Conservation (phyloP, 192 early-diverging fungal genomes). For the Backusella macrospora region DNA sequence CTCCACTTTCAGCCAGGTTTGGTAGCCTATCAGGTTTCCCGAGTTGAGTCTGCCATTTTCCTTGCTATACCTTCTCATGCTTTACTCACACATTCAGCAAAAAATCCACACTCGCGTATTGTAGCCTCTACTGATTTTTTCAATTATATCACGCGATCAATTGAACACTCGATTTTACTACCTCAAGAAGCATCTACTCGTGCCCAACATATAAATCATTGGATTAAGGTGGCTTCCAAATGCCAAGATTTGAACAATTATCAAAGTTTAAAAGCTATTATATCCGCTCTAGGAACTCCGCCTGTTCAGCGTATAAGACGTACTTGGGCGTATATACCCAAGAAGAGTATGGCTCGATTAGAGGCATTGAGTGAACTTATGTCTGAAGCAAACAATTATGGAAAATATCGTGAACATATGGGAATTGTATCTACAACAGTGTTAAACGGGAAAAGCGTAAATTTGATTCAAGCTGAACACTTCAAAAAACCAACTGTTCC, state of each 20-base stretch:
- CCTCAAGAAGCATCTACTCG: conserved; percentile 58
- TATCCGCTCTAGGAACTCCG: conserved; percentile 68
- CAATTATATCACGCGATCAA: conserved; percentile 73
- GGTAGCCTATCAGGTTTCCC: conserved; percentile 69
- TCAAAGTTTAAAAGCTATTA: conserved; percentile 72
- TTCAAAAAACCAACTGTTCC: conserved; percentile 64
- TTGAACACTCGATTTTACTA: conserved; percentile 72
- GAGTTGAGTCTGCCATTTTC: conserved; percentile 74
- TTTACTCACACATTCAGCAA: conserved; percentile 63
- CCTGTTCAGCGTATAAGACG: conserved; percentile 68
- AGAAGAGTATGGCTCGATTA: conserved; percentile 61
- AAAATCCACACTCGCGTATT: conserved; percentile 59
- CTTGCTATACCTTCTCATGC: conserved; percentile 60
- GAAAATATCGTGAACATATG: conserved; percentile 64
- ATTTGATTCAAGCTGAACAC: conserved; percentile 12
- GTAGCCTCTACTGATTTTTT: conserved; percentile 76
- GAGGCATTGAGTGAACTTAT: conserved; percentile 58
- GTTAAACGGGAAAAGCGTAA: conserved; percentile 19
- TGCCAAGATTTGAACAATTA: conserved; percentile 64
- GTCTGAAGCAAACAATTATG: conserved; percentile 73
- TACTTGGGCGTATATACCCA: conserved; percentile 73
- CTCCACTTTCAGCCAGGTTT: conserved; percentile 62
- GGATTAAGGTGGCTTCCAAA: conserved; percentile 70
- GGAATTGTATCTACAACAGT: conserved; percentile 20
- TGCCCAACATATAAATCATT: conserved; percentile 61